These are phyloP conservation scores for Lecanicillium sp. DNA, from an alignment of 2,329 filamentous ascomycete species.

Conservation along the genomic window DNA sequence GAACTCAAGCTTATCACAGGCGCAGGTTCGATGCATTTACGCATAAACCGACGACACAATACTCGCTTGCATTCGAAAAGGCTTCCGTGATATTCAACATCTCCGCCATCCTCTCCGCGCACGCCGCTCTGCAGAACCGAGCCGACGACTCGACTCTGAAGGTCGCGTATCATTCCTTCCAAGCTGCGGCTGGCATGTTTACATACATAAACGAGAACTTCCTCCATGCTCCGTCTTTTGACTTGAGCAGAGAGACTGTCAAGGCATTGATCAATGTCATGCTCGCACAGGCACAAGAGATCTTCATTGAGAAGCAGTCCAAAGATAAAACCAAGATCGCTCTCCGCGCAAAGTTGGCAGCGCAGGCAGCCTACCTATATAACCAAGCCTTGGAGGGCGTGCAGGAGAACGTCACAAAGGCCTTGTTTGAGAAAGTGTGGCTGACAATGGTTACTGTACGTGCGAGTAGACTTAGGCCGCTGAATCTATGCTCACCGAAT, in stretches of 20 bases:
- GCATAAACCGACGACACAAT: constrained; percentile 93
- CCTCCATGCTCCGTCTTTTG: constrained; percentile 91
- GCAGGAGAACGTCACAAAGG: constrained; percentile 86
- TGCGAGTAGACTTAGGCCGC: constrained; percentile 8
- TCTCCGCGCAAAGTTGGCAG: constrained; percentile 84
- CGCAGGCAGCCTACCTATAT: constrained; percentile 85
- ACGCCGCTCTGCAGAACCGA: constrained; percentile 87
- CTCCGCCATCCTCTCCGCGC: constrained; percentile 89
- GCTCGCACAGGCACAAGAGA: constrained; percentile 92
- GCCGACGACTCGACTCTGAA: constrained; percentile 91
- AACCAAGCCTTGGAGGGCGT: constrained; percentile 81
- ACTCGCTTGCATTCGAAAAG: constrained; percentile 95
- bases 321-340: constrained; percentile 88
- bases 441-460: constrained; percentile 70
- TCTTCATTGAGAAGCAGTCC: constrained; percentile 95
- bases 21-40: constrained; percentile 98
- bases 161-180: constrained; percentile 95
- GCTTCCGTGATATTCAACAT: constrained; percentile 99
- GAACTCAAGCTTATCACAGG: not conserved
- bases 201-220: constrained; percentile 99
- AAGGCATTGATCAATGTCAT: constrained; percentile 90
- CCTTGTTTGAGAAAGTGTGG: constrained; percentile 94
- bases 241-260: constrained; percentile 90
- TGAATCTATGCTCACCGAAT: constrained; percentile 16
- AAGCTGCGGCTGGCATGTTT: constrained; percentile 98